phyloP scores from a whole-genome alignment of 2,329 filamentous ascomycete genomes.

The Cladophialophora carrionii region DNA sequence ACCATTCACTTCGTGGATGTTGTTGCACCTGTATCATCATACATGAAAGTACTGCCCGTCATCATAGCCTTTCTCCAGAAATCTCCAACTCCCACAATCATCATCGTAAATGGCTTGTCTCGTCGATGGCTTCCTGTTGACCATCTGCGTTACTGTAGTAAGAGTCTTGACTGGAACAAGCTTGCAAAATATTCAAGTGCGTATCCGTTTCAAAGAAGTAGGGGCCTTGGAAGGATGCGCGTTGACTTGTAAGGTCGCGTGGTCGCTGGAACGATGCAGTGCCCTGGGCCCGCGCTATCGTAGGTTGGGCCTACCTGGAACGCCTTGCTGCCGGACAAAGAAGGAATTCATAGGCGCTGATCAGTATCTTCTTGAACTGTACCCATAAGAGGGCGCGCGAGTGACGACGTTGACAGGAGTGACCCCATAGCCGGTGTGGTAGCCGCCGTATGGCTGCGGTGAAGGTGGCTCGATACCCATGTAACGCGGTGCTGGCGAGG shows the following conservation, averaged over 20 bases:
- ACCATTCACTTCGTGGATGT: slow-evolving; percentile 8
- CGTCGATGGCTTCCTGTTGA: neutral
- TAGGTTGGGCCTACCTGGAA: slow-evolving; percentile 1
- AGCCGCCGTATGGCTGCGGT: slow-evolving; percentile 19
- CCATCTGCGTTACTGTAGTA: neutral
- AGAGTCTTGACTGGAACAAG: slow-evolving; percentile 32
- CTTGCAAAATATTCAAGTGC: slow-evolving; percentile 3
- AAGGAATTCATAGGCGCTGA: neutral
- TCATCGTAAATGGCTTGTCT: slow-evolving; percentile 6
- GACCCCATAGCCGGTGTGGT: slow-evolving; percentile 29
- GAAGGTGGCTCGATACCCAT: slow-evolving; percentile 26
- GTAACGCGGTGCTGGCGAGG: slow-evolving; percentile 19
- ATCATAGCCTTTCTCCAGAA: neutral
- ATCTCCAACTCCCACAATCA: slow-evolving; percentile 1
- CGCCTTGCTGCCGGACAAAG: slow-evolving; percentile 11
- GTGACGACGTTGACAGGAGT: slow-evolving; percentile 29
- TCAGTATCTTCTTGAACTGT: slow-evolving; percentile 27
- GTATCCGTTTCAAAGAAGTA: neutral
- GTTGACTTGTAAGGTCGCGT: neutral
- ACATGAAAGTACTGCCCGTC: slow-evolving; percentile 7
- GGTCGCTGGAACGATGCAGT: slow-evolving; percentile 2
- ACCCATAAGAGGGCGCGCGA: slow-evolving; percentile 25
- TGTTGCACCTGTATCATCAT: slow-evolving; percentile 7
- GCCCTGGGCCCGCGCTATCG: slow-evolving; percentile 1
- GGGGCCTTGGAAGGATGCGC: neutral